These are phyloP conservation scores for Penicillium waksmanii DNA, from an alignment of 495 filamentous ascomycete genomes.

Conservation along the genomic window DNA sequence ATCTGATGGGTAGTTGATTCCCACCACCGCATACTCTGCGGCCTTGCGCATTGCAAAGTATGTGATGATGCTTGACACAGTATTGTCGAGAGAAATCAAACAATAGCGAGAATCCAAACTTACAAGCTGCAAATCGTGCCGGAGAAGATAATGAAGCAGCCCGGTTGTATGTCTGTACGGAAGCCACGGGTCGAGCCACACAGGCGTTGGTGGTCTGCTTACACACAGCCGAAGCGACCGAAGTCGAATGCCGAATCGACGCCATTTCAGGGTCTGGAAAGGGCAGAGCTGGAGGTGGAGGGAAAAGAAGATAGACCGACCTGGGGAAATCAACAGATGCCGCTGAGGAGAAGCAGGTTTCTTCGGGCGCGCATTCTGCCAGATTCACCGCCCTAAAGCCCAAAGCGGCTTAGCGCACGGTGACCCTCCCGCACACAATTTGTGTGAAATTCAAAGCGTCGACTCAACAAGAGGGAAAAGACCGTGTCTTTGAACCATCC, in stretches of 20 bases:
- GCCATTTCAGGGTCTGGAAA: constrained; percentile 36
- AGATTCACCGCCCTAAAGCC: constrained; percentile 30
- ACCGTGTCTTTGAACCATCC: constrained; percentile 26
- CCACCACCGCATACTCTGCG: neutral
- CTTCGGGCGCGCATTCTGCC: constrained; percentile 34
- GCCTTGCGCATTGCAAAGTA: neutral
- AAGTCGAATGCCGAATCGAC: constrained; percentile 37
- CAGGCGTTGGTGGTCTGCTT: constrained; percentile 37
- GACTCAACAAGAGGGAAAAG: constrained; percentile 3
- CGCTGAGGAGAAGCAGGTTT: constrained; percentile 28
- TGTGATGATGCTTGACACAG: neutral
- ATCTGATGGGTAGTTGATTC: neutral
- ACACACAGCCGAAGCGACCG: constrained; percentile 41
- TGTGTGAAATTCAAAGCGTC: constrained; percentile 29
- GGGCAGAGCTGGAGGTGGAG: constrained; percentile 6
- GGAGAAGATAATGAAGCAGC: constrained; percentile 38
- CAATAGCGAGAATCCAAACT: constrained; percentile 20
- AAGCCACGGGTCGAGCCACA: constrained; percentile 37
- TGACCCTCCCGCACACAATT: constrained; percentile 49
- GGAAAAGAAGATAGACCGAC: constrained; percentile 13
- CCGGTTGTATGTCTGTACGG: constrained; percentile 39
- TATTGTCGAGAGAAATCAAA: neutral
- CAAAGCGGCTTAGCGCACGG: constrained; percentile 40
- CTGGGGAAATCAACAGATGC: constrained; percentile 8
- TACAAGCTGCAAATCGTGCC: constrained; percentile 37